Evolutionary conservation across 1,139 yeast genomes (phyloP).

Genomic region (Hansenula lynferdii): DNA sequence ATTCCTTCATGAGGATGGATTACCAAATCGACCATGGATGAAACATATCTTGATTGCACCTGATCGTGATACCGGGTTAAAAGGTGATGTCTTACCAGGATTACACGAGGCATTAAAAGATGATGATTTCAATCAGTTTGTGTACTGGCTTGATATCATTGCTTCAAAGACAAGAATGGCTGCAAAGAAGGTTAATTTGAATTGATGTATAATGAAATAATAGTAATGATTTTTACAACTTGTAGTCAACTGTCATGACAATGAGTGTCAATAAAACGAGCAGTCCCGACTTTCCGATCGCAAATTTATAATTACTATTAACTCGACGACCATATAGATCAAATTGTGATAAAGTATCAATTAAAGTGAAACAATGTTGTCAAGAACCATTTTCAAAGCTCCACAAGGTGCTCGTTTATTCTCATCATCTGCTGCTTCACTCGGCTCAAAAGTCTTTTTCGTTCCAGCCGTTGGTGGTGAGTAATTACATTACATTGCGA

Average conservation of each 20-base stretch:
- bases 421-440: conserved; percentile 30
- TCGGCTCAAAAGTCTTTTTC: conserved; percentile 47
- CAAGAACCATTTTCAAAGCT: conserved; percentile 2
- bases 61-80: conserved; percentile 24
- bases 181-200: not conserved
- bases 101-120: conserved; percentile 32
- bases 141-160: conserved; percentile 23
- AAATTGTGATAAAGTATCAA: too few species aligned
- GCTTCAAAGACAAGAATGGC: not conserved
- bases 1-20: conserved; percentile 27
- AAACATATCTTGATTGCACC: conserved; percentile 41
- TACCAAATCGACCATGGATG: conserved; percentile 35
- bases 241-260: too few species aligned
- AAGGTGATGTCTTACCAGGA: conserved; percentile 34
- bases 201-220: too few species aligned
- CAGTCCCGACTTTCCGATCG: too few species aligned
- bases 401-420: conserved; percentile 32
- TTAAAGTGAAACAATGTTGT: not conserved
- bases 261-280: too few species aligned
- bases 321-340: too few species aligned
- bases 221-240: too few species aligned
- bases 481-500: too few species aligned
- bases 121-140: conserved; percentile 25
- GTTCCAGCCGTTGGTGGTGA: conserved; percentile 52
- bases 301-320: too few species aligned